Percentiles rank a stretch among this genome's conserved stretches.
Evolutionary conservation across 2,329 filamentous ascomycete species (phyloP).

Genomic region (Exophiala oligosperma): DNA sequence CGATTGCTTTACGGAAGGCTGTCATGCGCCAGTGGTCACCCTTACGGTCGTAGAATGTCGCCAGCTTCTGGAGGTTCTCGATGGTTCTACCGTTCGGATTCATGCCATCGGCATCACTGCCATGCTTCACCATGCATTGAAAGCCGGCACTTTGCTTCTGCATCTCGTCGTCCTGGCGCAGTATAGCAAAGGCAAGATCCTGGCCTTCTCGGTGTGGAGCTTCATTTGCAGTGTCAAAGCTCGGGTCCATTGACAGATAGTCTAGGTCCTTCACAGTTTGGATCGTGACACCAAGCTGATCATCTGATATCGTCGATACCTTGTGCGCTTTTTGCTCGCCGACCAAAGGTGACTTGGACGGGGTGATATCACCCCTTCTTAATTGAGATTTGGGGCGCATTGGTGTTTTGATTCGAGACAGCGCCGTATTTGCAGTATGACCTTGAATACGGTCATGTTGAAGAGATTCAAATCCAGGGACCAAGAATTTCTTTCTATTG

Average conservation of each 20-base stretch:
- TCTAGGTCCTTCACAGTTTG: conserved; percentile 11
- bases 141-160: conserved; percentile 45
- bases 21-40: conserved; percentile 74
- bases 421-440: background rate
- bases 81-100: conserved; percentile 79
- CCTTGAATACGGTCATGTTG: background rate
- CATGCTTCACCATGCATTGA: conserved; percentile 61
- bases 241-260: background rate
- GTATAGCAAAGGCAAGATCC: conserved; percentile 2
- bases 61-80: conserved; percentile 74
- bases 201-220: background rate
- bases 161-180: background rate
- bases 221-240: background rate
- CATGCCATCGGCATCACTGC: conserved; percentile 41
- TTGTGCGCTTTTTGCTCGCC: conserved; percentile 40
- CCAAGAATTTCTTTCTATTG: conserved; percentile 58
- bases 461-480: conserved; percentile 34
- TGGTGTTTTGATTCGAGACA: background rate
- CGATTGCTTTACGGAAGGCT: conserved; percentile 76
- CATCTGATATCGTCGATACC: conserved; percentile 6
- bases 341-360: background rate
- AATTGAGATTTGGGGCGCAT: background rate
- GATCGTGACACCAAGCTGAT: conserved; percentile 35
- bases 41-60: conserved; percentile 71
- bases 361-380: background rate